These are phyloP conservation scores for Ascochyta pisi DNA, from an alignment of 2,329 filamentous ascomycete genomes.

Conservation along the genomic window DNA sequence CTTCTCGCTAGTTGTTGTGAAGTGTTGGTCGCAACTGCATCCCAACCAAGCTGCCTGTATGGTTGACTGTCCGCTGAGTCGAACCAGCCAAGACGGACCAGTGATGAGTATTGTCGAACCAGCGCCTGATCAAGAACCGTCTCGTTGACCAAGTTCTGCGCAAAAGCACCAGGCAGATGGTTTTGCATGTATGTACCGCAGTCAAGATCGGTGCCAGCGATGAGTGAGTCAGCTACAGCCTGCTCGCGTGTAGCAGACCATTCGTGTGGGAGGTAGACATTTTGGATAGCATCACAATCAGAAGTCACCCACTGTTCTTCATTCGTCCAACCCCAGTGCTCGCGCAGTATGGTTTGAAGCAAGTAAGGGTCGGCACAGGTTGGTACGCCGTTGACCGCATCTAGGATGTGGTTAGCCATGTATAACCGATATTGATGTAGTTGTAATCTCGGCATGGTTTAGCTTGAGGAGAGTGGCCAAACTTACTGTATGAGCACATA, in stretches of 20 bases:
- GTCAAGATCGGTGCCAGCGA: constrained; percentile 35
- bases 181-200: constrained; percentile 35
- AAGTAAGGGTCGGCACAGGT: constrained; percentile 69
- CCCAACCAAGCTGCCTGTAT: constrained; percentile 32
- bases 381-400: constrained; percentile 70
- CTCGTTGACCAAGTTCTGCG: constrained; percentile 42
- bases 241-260: constrained; percentile 41
- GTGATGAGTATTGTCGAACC: constrained; percentile 61
- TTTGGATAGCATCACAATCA: constrained; percentile 69
- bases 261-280: constrained; percentile 62
- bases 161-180: constrained; percentile 29
- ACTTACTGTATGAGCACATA: constrained; percentile 62
- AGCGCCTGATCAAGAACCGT: constrained; percentile 59
- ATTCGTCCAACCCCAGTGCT: constrained; percentile 69
- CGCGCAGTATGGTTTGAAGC: constrained; percentile 67
- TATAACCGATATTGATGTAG: too few species aligned
- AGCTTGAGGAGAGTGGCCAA: too few species aligned
- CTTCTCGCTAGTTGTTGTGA: constrained; percentile 63
- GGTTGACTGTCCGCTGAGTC: constrained; percentile 49
- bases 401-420: constrained; percentile 46
- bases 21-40: constrained; percentile 59
- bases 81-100: constrained; percentile 59
- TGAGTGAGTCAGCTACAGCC: constrained; percentile 34
- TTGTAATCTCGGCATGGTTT: too few species aligned
- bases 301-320: constrained; percentile 68